These are phyloP conservation scores for Nakazawaea laoshanensis DNA, from an alignment of 805 yeast genomes.

Conservation along the genomic window DNA sequence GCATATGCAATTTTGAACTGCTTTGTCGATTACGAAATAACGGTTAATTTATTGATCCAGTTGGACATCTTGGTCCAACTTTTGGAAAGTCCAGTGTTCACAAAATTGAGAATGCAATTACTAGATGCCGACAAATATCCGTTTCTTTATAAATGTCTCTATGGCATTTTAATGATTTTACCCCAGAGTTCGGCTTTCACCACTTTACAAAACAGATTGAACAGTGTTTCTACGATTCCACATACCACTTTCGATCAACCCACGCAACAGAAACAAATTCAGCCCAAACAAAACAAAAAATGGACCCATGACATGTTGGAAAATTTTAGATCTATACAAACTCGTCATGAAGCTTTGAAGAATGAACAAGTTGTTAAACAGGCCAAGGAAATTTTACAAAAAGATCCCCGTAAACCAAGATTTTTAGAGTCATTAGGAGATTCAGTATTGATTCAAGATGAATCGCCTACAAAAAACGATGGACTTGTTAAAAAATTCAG, in stretches of 20 bases:
- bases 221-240: constrained; percentile 39
- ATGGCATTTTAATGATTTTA: constrained; percentile 85
- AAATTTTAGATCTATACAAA: constrained; percentile 42
- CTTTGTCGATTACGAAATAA: constrained; percentile 76
- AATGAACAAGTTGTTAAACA: constrained; percentile 8
- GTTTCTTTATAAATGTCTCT: constrained; percentile 75
- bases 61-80: constrained; percentile 84
- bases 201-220: constrained; percentile 70
- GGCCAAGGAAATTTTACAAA: constrained; percentile 4
- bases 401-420: constrained; percentile 5
- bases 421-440: constrained; percentile 14
- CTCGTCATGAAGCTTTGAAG: constrained; percentile 22
- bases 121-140: constrained; percentile 81
- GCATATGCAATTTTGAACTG: constrained; percentile 76
- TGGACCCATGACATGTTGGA: constrained; percentile 26
- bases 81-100: constrained; percentile 87
- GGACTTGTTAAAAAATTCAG: constrained; percentile 20
- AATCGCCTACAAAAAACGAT: constrained; percentile 11
- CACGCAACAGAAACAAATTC: not conserved
- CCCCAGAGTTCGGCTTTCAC: constrained; percentile 91
- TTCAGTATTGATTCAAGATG: constrained; percentile 15
- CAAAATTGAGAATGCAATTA: constrained; percentile 78
- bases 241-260: not conserved
- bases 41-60: constrained; percentile 73
- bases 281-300: constrained; percentile 14